Conservation (phyloP, 371 early-diverging fungal genomes). For the Nematocida homosporus region DNA sequence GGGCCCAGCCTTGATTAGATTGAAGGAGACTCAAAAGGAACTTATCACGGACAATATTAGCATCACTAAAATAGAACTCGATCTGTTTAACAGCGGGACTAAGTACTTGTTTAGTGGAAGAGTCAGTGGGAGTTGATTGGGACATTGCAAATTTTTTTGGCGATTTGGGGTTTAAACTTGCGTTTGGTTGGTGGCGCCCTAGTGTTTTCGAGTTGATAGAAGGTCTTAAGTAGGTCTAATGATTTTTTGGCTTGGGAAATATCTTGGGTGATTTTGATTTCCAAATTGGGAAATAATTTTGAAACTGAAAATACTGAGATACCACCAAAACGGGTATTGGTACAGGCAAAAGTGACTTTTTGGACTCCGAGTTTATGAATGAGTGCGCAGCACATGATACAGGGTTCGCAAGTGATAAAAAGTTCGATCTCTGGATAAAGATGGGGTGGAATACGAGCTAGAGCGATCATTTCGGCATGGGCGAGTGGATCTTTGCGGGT, state of each 20-base stretch:
- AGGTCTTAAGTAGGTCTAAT: slow-evolving; percentile 22
- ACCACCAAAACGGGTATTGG: slow-evolving; percentile 67
- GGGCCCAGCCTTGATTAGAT: slow-evolving; percentile 58
- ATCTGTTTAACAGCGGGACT: slow-evolving; percentile 63
- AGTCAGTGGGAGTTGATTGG: background rate
- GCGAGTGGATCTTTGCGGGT: slow-evolving; percentile 55
- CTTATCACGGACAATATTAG: slow-evolving; percentile 65
- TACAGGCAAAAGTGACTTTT: slow-evolving; percentile 60
- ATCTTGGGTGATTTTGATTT: background rate
- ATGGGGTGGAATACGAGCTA: slow-evolving; percentile 78
- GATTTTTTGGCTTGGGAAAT: background rate
- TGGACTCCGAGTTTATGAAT: slow-evolving; percentile 65
- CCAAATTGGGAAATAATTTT: background rate
- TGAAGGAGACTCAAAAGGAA: slow-evolving; percentile 58
- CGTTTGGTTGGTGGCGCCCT: slow-evolving; percentile 42
- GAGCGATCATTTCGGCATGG: slow-evolving; percentile 64
- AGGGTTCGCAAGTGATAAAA: slow-evolving; percentile 95
- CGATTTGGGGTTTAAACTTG: slow-evolving; percentile 23
- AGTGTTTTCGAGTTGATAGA: slow-evolving; percentile 35
- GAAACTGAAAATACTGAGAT: slow-evolving; percentile 12
- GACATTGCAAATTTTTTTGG: slow-evolving; percentile 40
- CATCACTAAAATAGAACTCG: slow-evolving; percentile 68
- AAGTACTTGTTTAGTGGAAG: too few relatives aligned
- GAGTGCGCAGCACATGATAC: slow-evolving; percentile 92
- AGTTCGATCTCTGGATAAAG: slow-evolving; percentile 70